These are phyloP conservation scores for Boletus barrowsii DNA, from an alignment of 768 basidiomycete species.

Conservation along the genomic window DNA sequence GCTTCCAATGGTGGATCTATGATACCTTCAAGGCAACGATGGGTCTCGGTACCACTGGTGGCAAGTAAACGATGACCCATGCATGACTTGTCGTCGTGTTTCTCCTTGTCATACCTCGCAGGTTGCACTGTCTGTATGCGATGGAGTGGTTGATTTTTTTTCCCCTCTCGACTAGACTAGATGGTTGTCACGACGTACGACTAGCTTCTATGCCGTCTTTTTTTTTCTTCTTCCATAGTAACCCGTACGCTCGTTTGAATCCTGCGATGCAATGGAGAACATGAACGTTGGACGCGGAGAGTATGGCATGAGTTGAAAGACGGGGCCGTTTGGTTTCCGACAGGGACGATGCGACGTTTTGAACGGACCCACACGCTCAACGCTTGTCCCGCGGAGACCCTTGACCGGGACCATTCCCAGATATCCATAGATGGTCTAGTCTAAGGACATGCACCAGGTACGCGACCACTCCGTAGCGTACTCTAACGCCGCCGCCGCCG, in stretches of 20 bases:
- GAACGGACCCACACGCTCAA: no score
- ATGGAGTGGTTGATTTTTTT: conserved; percentile 5
- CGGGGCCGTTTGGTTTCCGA: no score
- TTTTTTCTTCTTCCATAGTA: neutral
- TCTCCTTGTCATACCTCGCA: neutral
- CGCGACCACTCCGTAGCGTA: no score
- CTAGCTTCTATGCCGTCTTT: neutral
- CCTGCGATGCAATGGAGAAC: conserved; percentile 1
- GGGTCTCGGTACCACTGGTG: conserved; percentile 86
- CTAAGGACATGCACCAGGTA: no score
- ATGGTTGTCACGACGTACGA: conserved; percentile 4
- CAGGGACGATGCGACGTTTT: no score
- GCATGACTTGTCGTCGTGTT: neutral
- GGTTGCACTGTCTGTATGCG: conserved; percentile 11
- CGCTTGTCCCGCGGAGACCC: no score
- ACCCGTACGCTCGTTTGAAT: neutral
- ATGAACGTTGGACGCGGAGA: neutral
- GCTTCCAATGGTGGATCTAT: conserved; percentile 95
- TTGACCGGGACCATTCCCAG: no score
- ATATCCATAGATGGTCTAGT: no score
- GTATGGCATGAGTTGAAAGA: no score
- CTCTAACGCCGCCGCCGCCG: no score
- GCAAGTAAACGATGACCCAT: conserved; percentile 56
- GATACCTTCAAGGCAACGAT: conserved; percentile 81
- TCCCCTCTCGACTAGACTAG: conserved; percentile 11